Base-by-base conservation (phyloP, 306 rosid genomes). In the Castanospermum australe region DNA sequence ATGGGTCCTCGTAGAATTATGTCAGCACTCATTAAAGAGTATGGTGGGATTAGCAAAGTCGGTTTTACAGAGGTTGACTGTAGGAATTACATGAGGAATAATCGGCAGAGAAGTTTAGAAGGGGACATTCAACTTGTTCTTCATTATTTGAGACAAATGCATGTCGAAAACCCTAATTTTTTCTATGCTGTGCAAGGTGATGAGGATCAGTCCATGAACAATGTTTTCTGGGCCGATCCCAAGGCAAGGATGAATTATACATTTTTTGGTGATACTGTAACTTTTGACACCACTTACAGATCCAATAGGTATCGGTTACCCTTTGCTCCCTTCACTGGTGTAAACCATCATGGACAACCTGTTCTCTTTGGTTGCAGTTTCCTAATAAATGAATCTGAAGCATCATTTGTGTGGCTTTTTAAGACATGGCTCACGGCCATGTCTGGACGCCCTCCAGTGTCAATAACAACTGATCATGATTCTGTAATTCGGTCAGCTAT, bases 1-100 rank as follows among this genome's bases (percentile, higher is more conserved):
- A 90, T 95, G 98, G 99, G 99, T 63, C 99, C 99, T 41, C 93
- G 99, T 7, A 87, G 97, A 85, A 92, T 95, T 66, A 95, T 95
- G 99, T 95, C 98, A 0, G 99, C 99, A 2, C 90, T 95, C 32
- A 92, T 95, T 64, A 95, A 92, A 86, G 99, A 95, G 83, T 92
- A 91, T 81, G 99, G 98, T 59, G 99, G 99, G 73, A 91, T 93
- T 79, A 95, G 98, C 84, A 95, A 88, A 83, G 99, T 95, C 6
- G 99, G 99, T 14, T 95, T 95, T 80, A 95, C 99, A 4, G 99
- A 95, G 92, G 99, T 95, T 5, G 99, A 95, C 76, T 95, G 99
- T 83, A 84, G 99, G 81, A 95, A 95, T 79, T 95, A 95, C 86
- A 95, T 95, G 99, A 91, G 99, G 91, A 95, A 95, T 78, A 95